Evolutionary conservation across 2,329 filamentous ascomycete genomes (phyloP), one percentile per base, ranked within the genome.

Genomic region (Conoideocrella luteorostrata): DNA sequence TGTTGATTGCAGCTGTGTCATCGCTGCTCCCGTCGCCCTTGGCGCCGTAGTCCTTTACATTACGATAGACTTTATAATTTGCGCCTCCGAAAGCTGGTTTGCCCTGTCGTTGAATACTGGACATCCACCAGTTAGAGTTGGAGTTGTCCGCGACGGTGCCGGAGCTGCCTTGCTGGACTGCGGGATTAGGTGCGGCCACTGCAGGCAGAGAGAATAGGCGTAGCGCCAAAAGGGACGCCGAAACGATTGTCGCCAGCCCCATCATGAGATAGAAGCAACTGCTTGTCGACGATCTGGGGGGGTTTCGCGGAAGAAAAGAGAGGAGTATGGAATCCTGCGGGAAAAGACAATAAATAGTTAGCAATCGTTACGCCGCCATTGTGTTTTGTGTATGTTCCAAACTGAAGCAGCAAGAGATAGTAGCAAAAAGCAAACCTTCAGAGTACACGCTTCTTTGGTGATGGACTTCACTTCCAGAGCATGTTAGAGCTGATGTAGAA

Each of bases 1-100:
- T 64, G 69, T 95, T 96, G 75, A 97, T 95, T 44, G 90, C 88
- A 1, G 66, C 82, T 0, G 90, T 95, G 59, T 96, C 90, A 61
- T 97, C 91, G 21, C 84, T 85, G 1, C 68, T 64, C 43, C 73
- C 77, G 60, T 78, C 78, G 65, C 84, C 85, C 50, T 69, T 77
- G 38, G 86, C 86, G 37, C 86, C 86, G 56, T 78, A 90, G 55
- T 88, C 83, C 65, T 77, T 80, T 38, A 90, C 85, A 54, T 88
- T 88, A 54, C 86, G 82, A 66, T 80, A 89, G 51, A 90, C 70
- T 61, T 86, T 75, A 73, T 88, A 93, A 57, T 66, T 28, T 24
- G 60, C 59, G 48, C 21, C 43, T 20, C 50, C 51, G 58, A 82
- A 94, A 23, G 85, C 78, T 34, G 82, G 74, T 2, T 67, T 65